Evolutionary conservation across 306 rosid species (phyloP), one percentile per base, ranked within the genome.

Genomic region (Amphicarpaea edgeworthii): DNA sequence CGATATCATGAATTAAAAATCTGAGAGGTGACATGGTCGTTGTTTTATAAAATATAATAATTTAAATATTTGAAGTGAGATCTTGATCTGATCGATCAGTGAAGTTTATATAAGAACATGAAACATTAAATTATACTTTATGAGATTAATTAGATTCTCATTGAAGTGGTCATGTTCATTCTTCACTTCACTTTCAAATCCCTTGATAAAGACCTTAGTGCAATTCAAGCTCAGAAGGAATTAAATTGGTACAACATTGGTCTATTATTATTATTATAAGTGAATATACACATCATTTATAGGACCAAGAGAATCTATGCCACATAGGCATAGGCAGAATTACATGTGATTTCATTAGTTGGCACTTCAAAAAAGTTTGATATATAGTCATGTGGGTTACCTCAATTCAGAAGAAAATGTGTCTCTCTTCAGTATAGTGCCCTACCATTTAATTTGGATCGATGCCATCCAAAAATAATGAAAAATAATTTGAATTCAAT

Each of bases 301-400:
- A 34, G 73, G 37, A 20, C 45, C 34, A 20, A 6, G 28, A 40
- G 64, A 58, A 61, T 61, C 63, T 16, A 54, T 15, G 1, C 10
- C 20, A n/a, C n/a, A n/a, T n/a, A n/a, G n/a, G n/a, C n/a, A 32
- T 47, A 16, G 23, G 28, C 21, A 17, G 19, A 32, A 10, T 30
- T 43, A 51, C 81, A 79, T 76, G 84, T 75, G 87, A 83, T 38
- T 68, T 50, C 46, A 24, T 68, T 20, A 61, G 41, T 73, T 57
- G 68, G 57, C 61, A 66, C 55, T 45, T 30, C 50, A 30, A 2
- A 61, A 30, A 61, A 26, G 68, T 30, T 14, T 41, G 15, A 65
- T 19, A 28, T 2, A 2, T 9, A 40, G 20, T 54, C 62, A 59
- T 26, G 69, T 70, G 32, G n/a, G 38, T 15, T 47, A 49, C 30